Percentiles rank a stretch among this genome's conserved stretches.
These are phyloP conservation scores for Penicillium bovifimosum DNA, from an alignment of 495 filamentous ascomycete genomes.

Conservation along the genomic window DNA sequence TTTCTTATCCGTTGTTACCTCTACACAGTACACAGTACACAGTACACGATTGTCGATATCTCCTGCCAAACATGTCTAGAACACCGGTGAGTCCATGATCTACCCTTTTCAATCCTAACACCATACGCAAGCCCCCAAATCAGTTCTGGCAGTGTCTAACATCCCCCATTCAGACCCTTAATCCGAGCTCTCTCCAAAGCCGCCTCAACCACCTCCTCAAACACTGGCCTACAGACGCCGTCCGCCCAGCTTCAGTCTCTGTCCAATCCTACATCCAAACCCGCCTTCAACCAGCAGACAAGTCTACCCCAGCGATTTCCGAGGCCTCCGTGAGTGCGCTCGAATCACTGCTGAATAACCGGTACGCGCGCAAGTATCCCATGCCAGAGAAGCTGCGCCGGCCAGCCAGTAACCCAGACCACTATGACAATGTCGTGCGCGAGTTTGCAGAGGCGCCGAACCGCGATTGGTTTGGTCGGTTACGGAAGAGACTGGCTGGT, in stretches of 20 bases:
- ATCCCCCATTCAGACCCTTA: conserved; percentile 26
- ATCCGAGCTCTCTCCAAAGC: conserved; percentile 53
- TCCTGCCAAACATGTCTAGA: conserved; percentile 24
- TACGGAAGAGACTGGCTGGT: conserved; percentile 57
- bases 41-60: background rate
- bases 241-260: conserved; percentile 68
- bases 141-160: conserved; percentile 7
- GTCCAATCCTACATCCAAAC: conserved; percentile 64
- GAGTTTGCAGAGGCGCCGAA: conserved; percentile 69
- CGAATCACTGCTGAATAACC: conserved; percentile 67
- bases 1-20: background rate
- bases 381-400: conserved; percentile 54
- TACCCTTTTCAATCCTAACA: background rate
- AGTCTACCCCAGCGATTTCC: conserved; percentile 36
- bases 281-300: conserved; percentile 40
- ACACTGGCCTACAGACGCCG: conserved; percentile 71
- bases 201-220: conserved; percentile 50
- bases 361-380: conserved; percentile 66
- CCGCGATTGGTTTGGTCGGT: conserved; percentile 51
- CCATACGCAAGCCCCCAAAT: background rate
- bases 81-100: conserved; percentile 19
- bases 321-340: conserved; percentile 65
- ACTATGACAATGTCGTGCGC: conserved; percentile 66
- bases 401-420: conserved; percentile 67
- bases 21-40: too few species aligned